phyloP scores from a whole-genome alignment of 768 basidiomycete genomes.

The Amanita muscaria region DNA sequence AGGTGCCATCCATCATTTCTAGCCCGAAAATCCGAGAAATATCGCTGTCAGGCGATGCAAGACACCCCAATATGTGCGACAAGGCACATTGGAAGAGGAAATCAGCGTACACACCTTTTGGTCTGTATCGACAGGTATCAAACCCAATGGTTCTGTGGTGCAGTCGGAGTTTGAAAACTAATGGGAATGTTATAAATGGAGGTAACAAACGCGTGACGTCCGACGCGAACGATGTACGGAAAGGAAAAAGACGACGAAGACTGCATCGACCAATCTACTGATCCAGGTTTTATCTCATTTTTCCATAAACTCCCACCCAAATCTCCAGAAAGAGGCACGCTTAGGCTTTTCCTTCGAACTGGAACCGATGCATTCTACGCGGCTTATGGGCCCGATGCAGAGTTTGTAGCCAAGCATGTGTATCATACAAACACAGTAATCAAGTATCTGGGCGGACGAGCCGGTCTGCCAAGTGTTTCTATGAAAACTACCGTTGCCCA shows the following conservation, averaged over 20 bases:
- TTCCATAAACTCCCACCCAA: slow-evolving; percentile 54
- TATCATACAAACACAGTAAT: slow-evolving; percentile 88
- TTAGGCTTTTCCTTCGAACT: slow-evolving; percentile 79
- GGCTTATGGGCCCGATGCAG: slow-evolving; percentile 83
- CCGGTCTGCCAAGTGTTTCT: slow-evolving; percentile 67
- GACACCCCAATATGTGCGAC: too few species aligned
- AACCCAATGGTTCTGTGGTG: too few species aligned
- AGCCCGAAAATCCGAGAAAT: slow-evolving; percentile 13
- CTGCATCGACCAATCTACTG: slow-evolving; percentile 46
- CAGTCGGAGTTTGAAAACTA: too few species aligned
- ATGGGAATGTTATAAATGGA: too few species aligned
- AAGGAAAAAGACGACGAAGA: slow-evolving; percentile 43
- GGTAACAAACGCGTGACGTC: neutral
- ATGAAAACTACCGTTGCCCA: slow-evolving; percentile 73
- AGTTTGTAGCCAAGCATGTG: slow-evolving; percentile 76
- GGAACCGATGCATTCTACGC: slow-evolving; percentile 64
- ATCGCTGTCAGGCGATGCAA: slow-evolving; percentile 16
- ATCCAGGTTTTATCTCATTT: slow-evolving; percentile 73
- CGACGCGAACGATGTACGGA: slow-evolving; percentile 58
- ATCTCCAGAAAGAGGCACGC: slow-evolving; percentile 68
- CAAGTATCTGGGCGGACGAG: slow-evolving; percentile 74
- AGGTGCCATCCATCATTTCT: slow-evolving; percentile 27
- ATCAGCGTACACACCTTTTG: too few species aligned
- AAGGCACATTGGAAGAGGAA: too few species aligned
- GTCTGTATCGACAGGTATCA: too few species aligned